Conservation (phyloP, 1,139 yeast genomes). For the Diutina sp. region DNA sequence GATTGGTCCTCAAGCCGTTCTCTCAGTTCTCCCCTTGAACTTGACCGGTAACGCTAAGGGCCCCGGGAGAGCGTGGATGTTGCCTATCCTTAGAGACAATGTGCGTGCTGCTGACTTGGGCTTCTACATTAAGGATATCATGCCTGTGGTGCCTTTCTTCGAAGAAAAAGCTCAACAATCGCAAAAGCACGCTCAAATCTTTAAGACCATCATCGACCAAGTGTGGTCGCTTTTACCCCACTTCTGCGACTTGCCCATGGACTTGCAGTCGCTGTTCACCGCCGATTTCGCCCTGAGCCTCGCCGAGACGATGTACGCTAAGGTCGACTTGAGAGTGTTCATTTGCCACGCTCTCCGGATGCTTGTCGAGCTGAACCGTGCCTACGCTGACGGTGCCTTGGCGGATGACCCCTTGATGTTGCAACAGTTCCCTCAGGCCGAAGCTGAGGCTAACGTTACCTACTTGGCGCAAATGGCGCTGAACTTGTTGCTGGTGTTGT, state of each 20-base stretch:
- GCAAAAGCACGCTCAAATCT: conserved; percentile 50
- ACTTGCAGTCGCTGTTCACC: conserved; percentile 49
- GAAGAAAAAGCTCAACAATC: conserved; percentile 29
- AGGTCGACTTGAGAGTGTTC: conserved; percentile 61
- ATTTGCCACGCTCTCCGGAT: conserved; percentile 73
- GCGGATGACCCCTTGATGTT: conserved; percentile 45
- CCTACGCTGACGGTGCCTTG: conserved; percentile 47
- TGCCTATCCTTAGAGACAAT: conserved; percentile 86
- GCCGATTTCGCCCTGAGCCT: conserved; percentile 69
- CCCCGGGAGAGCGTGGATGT: conserved; percentile 87
- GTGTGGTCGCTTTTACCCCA: conserved; percentile 86
- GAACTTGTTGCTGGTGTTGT: conserved; percentile 72
- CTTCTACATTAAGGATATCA: conserved; percentile 47
- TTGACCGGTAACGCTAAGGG: conserved; percentile 28
- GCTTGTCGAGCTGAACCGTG: conserved; percentile 65
- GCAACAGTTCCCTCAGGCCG: conserved; percentile 37
- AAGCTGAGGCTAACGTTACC: conserved; percentile 44
- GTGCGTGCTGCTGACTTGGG: conserved; percentile 59
- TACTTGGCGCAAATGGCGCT: conserved; percentile 55
- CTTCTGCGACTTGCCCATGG: conserved; percentile 79
- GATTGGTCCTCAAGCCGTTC: conserved; percentile 77
- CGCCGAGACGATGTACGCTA: conserved; percentile 62
- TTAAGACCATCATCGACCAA: conserved; percentile 77
- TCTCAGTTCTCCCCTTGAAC: conserved; percentile 67
- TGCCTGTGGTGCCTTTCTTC: conserved; percentile 59